Base-by-base conservation (phyloP, 2,329 filamentous ascomycete species). In the Chrysoporthe cubensis region DNA sequence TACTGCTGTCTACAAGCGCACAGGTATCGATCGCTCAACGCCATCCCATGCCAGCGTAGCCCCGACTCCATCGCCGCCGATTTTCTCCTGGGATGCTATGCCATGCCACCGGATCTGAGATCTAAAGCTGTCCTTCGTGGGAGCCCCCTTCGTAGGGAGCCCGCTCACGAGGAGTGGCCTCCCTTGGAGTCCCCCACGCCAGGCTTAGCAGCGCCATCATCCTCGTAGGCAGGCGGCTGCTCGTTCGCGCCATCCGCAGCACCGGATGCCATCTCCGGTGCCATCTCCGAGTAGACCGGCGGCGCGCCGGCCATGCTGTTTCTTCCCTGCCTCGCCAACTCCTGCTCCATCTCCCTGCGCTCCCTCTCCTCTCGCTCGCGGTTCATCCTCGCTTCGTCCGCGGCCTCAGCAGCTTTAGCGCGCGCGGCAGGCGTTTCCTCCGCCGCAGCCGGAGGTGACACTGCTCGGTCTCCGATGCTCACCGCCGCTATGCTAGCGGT, bases 161-260 rank as follows among this genome's bases (percentile, higher is more conserved):
- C 8, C 6, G 21, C 21, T 54, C 50, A 54, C 50, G 50, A 57
- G 11, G 54, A 18, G 14, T 40, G 54, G 7, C 16, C 54, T 16
- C 56, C 26, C 37, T 71, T 74, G 66, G 75, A 73, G 52, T 77
- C 75, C 3, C 73, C 71, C 1, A 64, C 65, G 2, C 68, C 71
- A 3, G 71, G 66, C 13, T 63, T 67, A 13, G 67, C 65, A 16
- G 67, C 65, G 1, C 71, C 70, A 3, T 74, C 71, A 26, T 76
- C 73, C 0, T 68, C 73, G 66, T 78, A 78, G 2, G 75, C 76
- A 18, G 76, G 76, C 44, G 75, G 77, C 43, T 71, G 50, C 16
- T 75, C 75, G 2, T 69, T 70, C 2, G 16, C 57, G 21, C 57
- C 57, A 16, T 44, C n/a, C n/a, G 54, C 66, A 13, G 40, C 58